phyloP scores from a whole-genome alignment of 768 basidiomycete species.

The Tricholoma saponaceum region DNA sequence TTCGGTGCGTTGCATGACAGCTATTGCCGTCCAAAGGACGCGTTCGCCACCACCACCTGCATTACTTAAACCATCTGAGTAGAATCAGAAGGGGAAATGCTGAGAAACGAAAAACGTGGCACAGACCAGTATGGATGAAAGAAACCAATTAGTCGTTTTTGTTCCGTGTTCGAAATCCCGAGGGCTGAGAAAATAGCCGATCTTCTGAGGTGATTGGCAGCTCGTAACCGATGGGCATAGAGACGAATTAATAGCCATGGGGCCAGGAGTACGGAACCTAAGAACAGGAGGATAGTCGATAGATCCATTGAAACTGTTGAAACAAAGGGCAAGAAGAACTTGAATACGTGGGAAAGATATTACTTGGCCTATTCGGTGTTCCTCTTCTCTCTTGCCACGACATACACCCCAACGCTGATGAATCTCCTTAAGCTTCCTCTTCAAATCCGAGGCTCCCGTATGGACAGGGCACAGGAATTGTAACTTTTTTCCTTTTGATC shows the following conservation, averaged over 20 bases:
- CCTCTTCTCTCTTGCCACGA: too few species aligned
- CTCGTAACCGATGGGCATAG: conserved; percentile 8
- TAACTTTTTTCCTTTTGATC: too few species aligned
- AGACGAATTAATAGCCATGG: conserved; percentile 8
- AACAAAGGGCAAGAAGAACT: too few species aligned
- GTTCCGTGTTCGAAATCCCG: conserved; percentile 17
- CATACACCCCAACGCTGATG: too few species aligned
- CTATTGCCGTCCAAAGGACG: conserved; percentile 90
- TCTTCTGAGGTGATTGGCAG: conserved; percentile 6
- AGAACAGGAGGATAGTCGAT: background rate
- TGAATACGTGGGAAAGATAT: background rate
- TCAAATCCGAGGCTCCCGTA: too few species aligned
- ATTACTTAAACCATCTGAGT: conserved; percentile 54
- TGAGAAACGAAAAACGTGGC: conserved; percentile 30
- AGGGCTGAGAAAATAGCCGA: conserved; percentile 13
- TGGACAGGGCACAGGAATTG: too few species aligned
- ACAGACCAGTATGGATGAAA: conserved; percentile 90
- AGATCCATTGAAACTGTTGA: background rate
- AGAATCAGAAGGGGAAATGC: conserved; percentile 26
- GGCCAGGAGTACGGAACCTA: conserved; percentile 1
- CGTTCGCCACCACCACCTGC: conserved; percentile 97
- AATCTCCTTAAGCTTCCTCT: too few species aligned
- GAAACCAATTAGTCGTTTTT: conserved; percentile 60
- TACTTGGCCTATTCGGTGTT: too few species aligned
- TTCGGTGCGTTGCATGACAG: conserved; percentile 65